Evolutionary conservation across 2,329 filamentous ascomycete genomes (phyloP), one percentile per base, ranked within the genome.

Genomic region (Fusarium sp.): DNA sequence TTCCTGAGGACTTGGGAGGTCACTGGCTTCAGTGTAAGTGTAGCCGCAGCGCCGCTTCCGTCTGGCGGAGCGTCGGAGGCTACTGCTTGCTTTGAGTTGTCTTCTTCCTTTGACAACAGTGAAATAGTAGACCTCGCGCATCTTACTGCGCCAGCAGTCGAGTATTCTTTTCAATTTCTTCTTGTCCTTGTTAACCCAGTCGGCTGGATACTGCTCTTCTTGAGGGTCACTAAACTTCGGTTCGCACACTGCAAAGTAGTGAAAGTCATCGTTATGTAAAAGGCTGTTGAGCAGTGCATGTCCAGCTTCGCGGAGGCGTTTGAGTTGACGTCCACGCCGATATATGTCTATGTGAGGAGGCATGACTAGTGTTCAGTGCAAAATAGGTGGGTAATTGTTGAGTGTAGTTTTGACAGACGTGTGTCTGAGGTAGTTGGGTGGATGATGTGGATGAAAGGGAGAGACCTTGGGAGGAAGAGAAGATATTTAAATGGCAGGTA

Each of bases 281-380:
- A 47, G 26, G 13, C 18, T 47, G 9, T 28, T 47, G 13, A 22
- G 26, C 26, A 47, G 45, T 15, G 13, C 18, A 22, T 47, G 26
- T 14, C 45, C 13, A 22, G 20, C 11, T 0, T 28, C 1, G 26
- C 26, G 0, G 3, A 47, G 18, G 0, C 13, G 26, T 15, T 28
- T 0, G 14, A 28, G 13, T 28, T 47, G 44, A 28, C 13, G 26
- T 15, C 26, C 45, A 13, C 18, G 26, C 15, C 26, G 18, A 28
- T 28, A 45, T 20, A 47, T 47, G 18, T 28, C 26, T 13, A 47
- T 15, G 9, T 26, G 26, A 20, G 20, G 45, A 28, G 45, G 18
- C 18, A 47, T 28, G 13, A 11, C 15, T 28, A 15, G 6, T 45
- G 7, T 8, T 22, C 13, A 47, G 26, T 47, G 26, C 1, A 22